Percentiles rank a stretch among this genome's conserved stretches.
These are phyloP conservation scores for Fusarium sublunatum DNA, from an alignment of 2,329 filamentous ascomycete species.

Conservation along the genomic window DNA sequence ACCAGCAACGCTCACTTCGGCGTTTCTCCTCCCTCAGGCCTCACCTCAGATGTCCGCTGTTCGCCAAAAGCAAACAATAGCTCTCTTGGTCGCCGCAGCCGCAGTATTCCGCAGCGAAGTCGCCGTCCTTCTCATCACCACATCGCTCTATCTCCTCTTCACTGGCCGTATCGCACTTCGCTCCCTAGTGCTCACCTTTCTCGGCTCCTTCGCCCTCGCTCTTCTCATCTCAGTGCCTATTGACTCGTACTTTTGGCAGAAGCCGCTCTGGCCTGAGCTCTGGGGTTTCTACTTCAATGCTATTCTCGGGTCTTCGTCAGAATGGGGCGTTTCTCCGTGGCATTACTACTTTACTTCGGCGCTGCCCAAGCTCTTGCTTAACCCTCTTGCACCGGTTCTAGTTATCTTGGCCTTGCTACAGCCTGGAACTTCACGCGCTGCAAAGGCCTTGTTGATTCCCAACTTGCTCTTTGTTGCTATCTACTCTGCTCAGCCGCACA, in stretches of 20 bases:
- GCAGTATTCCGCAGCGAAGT: slow-evolving; percentile 91
- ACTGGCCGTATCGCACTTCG: slow-evolving; percentile 63
- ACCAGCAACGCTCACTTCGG: slow-evolving; percentile 73
- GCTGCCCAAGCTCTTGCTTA: slow-evolving; percentile 84
- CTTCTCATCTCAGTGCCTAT: slow-evolving; percentile 77
- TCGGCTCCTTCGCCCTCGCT: slow-evolving; percentile 72
- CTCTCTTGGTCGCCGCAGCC: slow-evolving; percentile 81
- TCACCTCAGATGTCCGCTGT: slow-evolving; percentile 45
- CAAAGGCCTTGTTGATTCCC: slow-evolving; percentile 69
- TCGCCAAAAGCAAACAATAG: slow-evolving; percentile 73
- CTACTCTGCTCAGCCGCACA: slow-evolving; percentile 92
- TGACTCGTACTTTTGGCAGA: slow-evolving; percentile 96
- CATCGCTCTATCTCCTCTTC: slow-evolving; percentile 72
- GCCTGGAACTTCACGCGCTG: slow-evolving; percentile 57
- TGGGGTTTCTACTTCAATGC: slow-evolving; percentile 93
- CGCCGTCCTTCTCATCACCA: slow-evolving; percentile 79
- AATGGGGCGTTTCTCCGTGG: slow-evolving; percentile 90
- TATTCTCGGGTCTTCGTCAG: slow-evolving; percentile 80
- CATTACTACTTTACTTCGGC: slow-evolving; percentile 87
- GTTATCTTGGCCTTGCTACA: slow-evolving; percentile 63
- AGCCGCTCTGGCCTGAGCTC: slow-evolving; percentile 88
- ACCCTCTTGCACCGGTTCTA: slow-evolving; percentile 74
- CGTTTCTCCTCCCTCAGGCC: slow-evolving; percentile 55
- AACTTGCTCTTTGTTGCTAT: slow-evolving; percentile 77
- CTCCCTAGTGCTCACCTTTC: slow-evolving; percentile 73